Evolutionary conservation across 2,329 filamentous ascomycete species (phyloP).

Genomic region (Daldinia sp.): DNA sequence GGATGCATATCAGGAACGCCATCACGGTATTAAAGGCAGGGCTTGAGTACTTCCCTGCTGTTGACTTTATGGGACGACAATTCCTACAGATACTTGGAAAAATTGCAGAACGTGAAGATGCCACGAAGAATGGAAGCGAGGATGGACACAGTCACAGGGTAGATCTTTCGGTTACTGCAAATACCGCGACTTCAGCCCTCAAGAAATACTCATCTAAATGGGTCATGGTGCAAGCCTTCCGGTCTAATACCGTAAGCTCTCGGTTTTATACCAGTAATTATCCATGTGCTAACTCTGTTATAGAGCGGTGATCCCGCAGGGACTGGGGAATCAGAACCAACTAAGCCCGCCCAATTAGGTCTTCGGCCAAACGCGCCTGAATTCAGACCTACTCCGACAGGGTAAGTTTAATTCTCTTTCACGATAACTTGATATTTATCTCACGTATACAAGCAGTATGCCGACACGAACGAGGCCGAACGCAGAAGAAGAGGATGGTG

Average conservation of each 20-base stretch:
- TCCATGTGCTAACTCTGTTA: slow-evolving; percentile 48
- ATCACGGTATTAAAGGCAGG: slow-evolving; percentile 87
- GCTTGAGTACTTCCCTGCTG: slow-evolving; percentile 82
- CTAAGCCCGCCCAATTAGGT: slow-evolving; percentile 47
- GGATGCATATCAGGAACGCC: slow-evolving; percentile 97
- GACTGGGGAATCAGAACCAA: slow-evolving; percentile 50
- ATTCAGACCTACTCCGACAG: slow-evolving; percentile 64
- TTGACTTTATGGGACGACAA: slow-evolving; percentile 84
- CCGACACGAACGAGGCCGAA: slow-evolving; percentile 46
- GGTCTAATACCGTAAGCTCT: slow-evolving; percentile 66
- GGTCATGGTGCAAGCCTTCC: slow-evolving; percentile 79
- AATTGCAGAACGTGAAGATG: slow-evolving; percentile 69
- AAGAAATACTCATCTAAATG: slow-evolving; percentile 72
- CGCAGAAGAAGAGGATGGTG: slow-evolving; percentile 73
- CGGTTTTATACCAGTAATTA: neutral
- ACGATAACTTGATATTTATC: slow-evolving; percentile 5
- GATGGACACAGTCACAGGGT: slow-evolving; percentile 68
- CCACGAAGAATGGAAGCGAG: slow-evolving; percentile 56
- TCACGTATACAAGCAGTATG: slow-evolving; percentile 35
- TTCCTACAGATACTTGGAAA: slow-evolving; percentile 70
- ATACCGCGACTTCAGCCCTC: slow-evolving; percentile 74
- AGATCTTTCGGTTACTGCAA: slow-evolving; percentile 78
- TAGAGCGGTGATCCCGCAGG: slow-evolving; percentile 53
- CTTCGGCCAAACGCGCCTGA: slow-evolving; percentile 68
- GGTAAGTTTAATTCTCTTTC: slow-evolving; percentile 42